Evolutionary conservation across 176 grass and related monocot species (phyloP), one percentile per base, ranked within the genome.

Genomic region (Dendrocalamus sinicus): DNA sequence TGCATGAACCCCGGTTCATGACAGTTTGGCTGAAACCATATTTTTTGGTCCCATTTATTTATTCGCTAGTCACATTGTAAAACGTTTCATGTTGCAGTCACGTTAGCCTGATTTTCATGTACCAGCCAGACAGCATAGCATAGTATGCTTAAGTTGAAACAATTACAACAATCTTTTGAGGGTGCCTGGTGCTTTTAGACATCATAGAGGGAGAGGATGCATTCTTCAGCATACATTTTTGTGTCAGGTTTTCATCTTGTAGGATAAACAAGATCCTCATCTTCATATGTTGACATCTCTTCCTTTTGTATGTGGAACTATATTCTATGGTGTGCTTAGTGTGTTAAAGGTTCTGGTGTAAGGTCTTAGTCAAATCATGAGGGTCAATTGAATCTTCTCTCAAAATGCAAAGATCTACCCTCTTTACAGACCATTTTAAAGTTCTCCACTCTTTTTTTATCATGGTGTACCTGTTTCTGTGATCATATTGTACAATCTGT

Each of bases 51-150:
- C 26, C 5, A 64, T 64, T 30, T 81, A 40, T 39, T 41, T 81
- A 2, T 52, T 51, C 32, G 40, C 32, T 70, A 16, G 19, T 37
- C 30, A 41, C 7, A 39, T 12, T 69, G 30, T 69, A 69, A 15
- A 79, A 64, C 2, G 5, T 79, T 79, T 28, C 77, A 61, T 41
- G 19, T 70, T 81, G 46, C 28, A 13, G 17, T 52, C 28, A 48
- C 8, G 44, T 66, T 55, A 26, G 50, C 13, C 11, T 81, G 65
- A 43, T 81, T 81, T 70, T 14, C 51, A 23, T 57, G 20, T 70
- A 41, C 20, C 79, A 81, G 50, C 4, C 66, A 81, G 20, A 81
- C 65, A 70, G 22, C 66, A 57, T 17, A 81, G 52, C 62, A 40
- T 19, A 37, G 15, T 67, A 68, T 39, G 78, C 46, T 68, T 52